A percentile compares a stretch with the other conserved stretches of the same genome.
These are phyloP conservation scores for Perkinsus olseni DNA, from an alignment of 169 alveolate species.

Conservation along the genomic window DNA sequence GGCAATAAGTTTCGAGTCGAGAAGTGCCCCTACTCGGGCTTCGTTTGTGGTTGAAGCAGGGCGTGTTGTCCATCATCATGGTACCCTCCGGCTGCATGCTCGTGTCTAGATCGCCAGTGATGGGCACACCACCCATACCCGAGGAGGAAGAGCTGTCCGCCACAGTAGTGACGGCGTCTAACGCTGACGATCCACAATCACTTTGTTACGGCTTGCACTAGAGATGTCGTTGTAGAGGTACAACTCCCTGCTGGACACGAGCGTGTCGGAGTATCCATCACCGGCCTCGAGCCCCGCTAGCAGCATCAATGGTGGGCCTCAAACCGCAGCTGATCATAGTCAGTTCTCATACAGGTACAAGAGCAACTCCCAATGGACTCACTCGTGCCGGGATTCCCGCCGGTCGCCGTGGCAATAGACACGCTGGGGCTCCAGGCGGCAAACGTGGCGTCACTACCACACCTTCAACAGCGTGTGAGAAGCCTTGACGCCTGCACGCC, in stretches of 20 bases:
- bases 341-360: neutral
- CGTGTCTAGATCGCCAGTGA: neutral
- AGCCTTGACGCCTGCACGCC: neutral
- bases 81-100: neutral
- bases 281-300: neutral
- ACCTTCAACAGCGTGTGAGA: neutral
- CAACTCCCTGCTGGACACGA: neutral
- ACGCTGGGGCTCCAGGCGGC: neutral
- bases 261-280: neutral
- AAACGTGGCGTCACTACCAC: neutral
- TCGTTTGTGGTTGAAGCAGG: too few relatives aligned
- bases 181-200: too few relatives aligned
- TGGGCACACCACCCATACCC: neutral
- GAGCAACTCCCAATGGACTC: neutral
- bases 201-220: too few relatives aligned
- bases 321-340: neutral
- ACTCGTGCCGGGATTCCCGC: neutral
- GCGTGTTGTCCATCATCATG: neutral
- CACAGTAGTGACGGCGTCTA: neutral
- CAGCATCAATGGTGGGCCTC: neutral
- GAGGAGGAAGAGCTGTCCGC: neutral
- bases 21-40: too few relatives aligned
- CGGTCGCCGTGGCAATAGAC: neutral
- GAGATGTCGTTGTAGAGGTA: neutral
- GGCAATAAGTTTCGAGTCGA: too few relatives aligned